A percentile compares a stretch with the other conserved stretches of the same genome.
These are phyloP conservation scores for Hibiscus trionum DNA, from an alignment of 345 rosid species.

Conservation along the genomic window DNA sequence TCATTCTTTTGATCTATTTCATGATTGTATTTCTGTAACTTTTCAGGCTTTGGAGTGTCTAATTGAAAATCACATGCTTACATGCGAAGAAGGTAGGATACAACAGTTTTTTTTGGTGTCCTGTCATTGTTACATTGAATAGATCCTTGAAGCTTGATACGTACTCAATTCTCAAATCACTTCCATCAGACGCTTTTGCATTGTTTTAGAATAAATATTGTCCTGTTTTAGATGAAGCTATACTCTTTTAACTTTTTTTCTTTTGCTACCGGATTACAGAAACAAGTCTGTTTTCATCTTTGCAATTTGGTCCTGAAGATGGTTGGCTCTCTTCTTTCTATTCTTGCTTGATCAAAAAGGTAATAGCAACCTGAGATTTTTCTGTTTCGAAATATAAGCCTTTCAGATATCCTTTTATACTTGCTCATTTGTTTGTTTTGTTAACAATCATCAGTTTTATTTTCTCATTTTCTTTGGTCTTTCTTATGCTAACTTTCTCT, in stretches of 20 bases:
- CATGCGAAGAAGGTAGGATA: conserved; percentile 75
- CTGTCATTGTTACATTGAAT: not conserved
- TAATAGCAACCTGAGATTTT: conserved; percentile 13
- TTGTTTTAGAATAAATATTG: not conserved
- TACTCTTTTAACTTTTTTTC: conserved; percentile 4
- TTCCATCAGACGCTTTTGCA: not conserved
- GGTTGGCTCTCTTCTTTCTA: conserved; percentile 91
- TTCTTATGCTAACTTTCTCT: conserved; percentile 6
- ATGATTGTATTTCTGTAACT: conserved; percentile 10
- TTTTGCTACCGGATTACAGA: conserved; percentile 34
- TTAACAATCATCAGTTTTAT: not conserved
- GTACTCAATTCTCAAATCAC: not conserved
- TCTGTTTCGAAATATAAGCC: not conserved
- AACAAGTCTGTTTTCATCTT: conserved; percentile 60
- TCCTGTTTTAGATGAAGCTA: not conserved
- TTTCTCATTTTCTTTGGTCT: not conserved
- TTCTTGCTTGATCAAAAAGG: conserved; percentile 92
- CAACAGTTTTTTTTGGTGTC: conserved; percentile 4
- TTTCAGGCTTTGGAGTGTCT: conserved; percentile 95
- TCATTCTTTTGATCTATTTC: conserved; percentile 4
- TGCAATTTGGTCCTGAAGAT: conserved; percentile 83
- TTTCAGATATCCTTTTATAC: not conserved
- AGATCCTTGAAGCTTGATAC: not conserved
- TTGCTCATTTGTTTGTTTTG: conserved; percentile 6
- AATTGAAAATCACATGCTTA: conserved; percentile 88